Percentiles rank a stretch among this genome's conserved stretches.
phyloP scores from a whole-genome alignment of 208 protist genomes.

The Leptomonas pyrrhocoris region DNA sequence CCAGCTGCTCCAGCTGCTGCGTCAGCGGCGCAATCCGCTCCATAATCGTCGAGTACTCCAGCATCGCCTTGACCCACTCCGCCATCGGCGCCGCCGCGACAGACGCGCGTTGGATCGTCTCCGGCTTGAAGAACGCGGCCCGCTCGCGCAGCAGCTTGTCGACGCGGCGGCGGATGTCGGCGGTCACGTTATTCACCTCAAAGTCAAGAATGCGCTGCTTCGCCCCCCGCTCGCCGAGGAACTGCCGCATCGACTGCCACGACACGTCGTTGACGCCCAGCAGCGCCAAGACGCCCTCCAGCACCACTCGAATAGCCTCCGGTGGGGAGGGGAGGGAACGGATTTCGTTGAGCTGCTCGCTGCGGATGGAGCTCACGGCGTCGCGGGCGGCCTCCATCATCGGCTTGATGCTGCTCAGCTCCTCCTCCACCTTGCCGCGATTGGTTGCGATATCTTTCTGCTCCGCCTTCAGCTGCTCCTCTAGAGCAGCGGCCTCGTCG shows the following conservation, averaged over 20 bases:
- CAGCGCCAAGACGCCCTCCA: conserved; percentile 96
- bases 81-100: conserved; percentile 96
- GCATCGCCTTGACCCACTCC: conserved; percentile 96
- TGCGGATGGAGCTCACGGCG: conserved; percentile 94
- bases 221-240: conserved; percentile 91
- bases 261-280: conserved; percentile 95
- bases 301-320: conserved; percentile 94
- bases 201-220: conserved; percentile 97
- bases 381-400: conserved; percentile 94
- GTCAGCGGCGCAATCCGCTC: conserved; percentile 91
- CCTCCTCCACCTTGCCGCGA: conserved; percentile 88
- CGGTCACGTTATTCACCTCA: conserved; percentile 92
- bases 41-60: conserved; percentile 95
- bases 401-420: conserved; percentile 94
- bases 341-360: conserved; percentile 96
- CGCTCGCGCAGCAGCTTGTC: conserved; percentile 89
- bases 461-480: conserved; percentile 89
- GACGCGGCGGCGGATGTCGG: conserved; percentile 81
- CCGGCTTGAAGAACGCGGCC: conserved; percentile 91
- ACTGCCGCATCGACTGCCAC: conserved; percentile 97
- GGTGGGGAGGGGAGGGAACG: conserved; percentile 94
- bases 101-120: conserved; percentile 91
- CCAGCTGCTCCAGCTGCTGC: conserved; percentile 80
- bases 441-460: conserved; percentile 83
- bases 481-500: conserved; percentile 86